Conservation (phyloP, 495 filamentous ascomycete genomes). For the Neurospora hispaniola region DNA sequence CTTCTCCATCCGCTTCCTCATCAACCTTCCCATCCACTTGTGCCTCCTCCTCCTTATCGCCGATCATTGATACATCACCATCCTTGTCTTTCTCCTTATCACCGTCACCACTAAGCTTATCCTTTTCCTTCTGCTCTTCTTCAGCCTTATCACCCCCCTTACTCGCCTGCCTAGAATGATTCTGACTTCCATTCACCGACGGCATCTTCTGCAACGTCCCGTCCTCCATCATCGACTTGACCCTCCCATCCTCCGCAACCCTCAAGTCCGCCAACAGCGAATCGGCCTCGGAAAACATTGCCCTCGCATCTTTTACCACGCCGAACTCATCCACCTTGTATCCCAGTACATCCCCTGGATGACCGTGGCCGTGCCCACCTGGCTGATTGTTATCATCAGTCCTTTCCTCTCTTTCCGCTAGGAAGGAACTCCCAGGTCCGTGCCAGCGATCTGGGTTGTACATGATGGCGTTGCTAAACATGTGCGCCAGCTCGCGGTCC, state of each 20-base stretch:
- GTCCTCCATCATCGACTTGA: slow-evolving; percentile 12
- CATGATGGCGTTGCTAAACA: slow-evolving; percentile 97
- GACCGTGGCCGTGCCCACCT: slow-evolving; percentile 24
- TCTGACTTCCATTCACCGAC: neutral
- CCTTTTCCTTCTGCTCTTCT: neutral
- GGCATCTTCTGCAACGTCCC: slow-evolving; percentile 20
- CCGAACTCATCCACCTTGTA: slow-evolving; percentile 61
- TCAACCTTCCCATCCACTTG: neutral
- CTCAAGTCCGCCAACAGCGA: slow-evolving; percentile 41
- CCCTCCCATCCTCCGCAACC: slow-evolving; percentile 18
- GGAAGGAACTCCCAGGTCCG: slow-evolving; percentile 54
- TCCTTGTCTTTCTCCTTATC: slow-evolving; percentile 5
- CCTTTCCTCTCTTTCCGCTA: slow-evolving; percentile 21
- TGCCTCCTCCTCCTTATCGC: slow-evolving; percentile 4
- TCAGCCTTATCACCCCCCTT: neutral
- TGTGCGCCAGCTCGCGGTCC: slow-evolving; percentile 90
- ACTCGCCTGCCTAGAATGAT: neutral
- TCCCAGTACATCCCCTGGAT: slow-evolving; percentile 34
- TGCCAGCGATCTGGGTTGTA: slow-evolving; percentile 73
- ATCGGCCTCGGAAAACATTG: slow-evolving; percentile 76
- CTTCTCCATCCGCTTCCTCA: slow-evolving; percentile 7
- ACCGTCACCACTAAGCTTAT: neutral
- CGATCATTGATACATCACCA: neutral
- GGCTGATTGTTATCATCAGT: neutral
- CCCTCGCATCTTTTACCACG: slow-evolving; percentile 68